Percentiles rank a stretch among this genome's conserved stretches.
Evolutionary conservation across 805 yeast genomes (phyloP).

Genomic region (Candida khao-thaluensis): DNA sequence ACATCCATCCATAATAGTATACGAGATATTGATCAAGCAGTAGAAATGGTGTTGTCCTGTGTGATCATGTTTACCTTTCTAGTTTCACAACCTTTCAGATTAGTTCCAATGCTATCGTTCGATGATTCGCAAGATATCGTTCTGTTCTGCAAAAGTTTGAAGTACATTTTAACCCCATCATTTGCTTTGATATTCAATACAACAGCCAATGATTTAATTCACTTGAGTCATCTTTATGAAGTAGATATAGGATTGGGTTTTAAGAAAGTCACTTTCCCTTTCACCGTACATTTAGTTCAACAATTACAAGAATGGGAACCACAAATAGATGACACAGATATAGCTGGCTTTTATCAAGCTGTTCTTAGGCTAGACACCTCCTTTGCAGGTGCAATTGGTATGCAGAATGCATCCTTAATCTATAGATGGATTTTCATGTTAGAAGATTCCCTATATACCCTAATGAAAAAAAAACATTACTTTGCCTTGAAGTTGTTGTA

Average conservation of each 20-base stretch:
- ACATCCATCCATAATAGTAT: neutral
- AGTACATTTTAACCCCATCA: slow-evolving; percentile 9
- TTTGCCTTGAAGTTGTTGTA: slow-evolving; percentile 26
- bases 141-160: slow-evolving; percentile 20
- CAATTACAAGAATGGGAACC: slow-evolving; percentile 18
- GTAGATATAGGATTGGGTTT: too few relatives aligned
- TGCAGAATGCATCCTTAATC: slow-evolving; percentile 24
- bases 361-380: slow-evolving; percentile 3
- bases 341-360: neutral
- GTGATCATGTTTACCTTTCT: slow-evolving; percentile 25
- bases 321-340: neutral
- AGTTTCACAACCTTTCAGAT: slow-evolving; percentile 27
- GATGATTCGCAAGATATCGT: slow-evolving; percentile 21
- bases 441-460: slow-evolving; percentile 15
- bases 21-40: slow-evolving; percentile 13
- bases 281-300: slow-evolving; percentile 4
- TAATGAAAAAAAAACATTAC: slow-evolving; percentile 18
- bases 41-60: slow-evolving; percentile 20
- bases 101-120: slow-evolving; percentile 25
- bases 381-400: slow-evolving; percentile 14
- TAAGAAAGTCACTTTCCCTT: neutral
- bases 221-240: neutral
- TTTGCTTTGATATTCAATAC: slow-evolving; percentile 9
- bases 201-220: neutral
- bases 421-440: slow-evolving; percentile 27